These are phyloP conservation scores for Trichosporon sp. DNA, from an alignment of 1,284 basidiomycete species.

Conservation along the genomic window DNA sequence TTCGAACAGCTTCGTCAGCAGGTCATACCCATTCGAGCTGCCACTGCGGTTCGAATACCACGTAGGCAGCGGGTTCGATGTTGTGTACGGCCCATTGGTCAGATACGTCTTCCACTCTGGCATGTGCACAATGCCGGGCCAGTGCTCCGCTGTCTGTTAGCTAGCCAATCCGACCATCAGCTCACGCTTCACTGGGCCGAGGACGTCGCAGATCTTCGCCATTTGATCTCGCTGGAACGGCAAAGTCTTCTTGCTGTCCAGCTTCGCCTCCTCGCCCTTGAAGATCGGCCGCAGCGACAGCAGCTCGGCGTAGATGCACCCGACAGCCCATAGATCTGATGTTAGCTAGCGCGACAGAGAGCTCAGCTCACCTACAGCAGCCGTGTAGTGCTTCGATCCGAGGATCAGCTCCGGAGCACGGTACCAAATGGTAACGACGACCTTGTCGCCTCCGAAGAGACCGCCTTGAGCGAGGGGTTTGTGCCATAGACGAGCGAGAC, in stretches of 20 bases:
- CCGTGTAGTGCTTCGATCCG: constrained; percentile 95
- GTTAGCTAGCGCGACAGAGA: neutral
- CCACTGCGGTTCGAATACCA: constrained; percentile 73
- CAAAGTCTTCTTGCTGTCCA: constrained; percentile 79
- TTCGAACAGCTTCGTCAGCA: constrained; percentile 77
- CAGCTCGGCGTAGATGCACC: constrained; percentile 95
- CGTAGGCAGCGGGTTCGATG: constrained; percentile 36
- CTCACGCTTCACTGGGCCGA: constrained; percentile 83
- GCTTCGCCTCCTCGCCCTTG: constrained; percentile 97
- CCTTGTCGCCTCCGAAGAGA: constrained; percentile 83
- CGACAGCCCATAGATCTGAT: constrained; percentile 88
- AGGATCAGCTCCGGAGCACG: constrained; percentile 92
- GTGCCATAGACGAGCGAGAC: constrained; percentile 76
- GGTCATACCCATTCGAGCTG: constrained; percentile 67
- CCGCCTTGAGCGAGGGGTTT: constrained; percentile 51
- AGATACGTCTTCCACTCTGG: constrained; percentile 85
- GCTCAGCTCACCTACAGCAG: constrained; percentile 67
- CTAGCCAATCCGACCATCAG: constrained; percentile 13
- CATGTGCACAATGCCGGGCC: constrained; percentile 84
- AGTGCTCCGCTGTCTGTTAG: constrained; percentile 64
- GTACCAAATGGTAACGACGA: constrained; percentile 99
- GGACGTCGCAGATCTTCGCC: constrained; percentile 88
- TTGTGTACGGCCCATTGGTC: constrained; percentile 64
- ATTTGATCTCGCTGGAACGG: constrained; percentile 95
- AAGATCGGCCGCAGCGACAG: constrained; percentile 93